Evolutionary conservation across 1,139 yeast species (phyloP).

Genomic region (Geotrichum phurueaensis): DNA sequence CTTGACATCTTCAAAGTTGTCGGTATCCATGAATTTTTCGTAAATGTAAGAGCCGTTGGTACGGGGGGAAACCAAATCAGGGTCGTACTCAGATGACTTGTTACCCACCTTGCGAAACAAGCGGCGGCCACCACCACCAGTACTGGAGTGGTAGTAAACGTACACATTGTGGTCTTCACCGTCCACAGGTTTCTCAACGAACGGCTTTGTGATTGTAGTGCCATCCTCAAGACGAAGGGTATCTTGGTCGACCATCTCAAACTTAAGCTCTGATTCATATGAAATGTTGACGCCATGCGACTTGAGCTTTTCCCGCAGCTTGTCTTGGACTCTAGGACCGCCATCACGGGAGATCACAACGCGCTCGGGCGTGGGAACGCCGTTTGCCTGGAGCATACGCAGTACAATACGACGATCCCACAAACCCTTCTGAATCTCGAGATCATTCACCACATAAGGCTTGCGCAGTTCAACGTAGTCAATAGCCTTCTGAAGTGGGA

Average conservation of each 20-base stretch:
- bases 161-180: constrained; percentile 98
- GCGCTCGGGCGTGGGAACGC: constrained; percentile 84
- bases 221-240: constrained; percentile 72
- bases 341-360: constrained; percentile 92
- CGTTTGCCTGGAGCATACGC: constrained; percentile 69
- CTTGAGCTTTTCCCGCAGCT: constrained; percentile 50
- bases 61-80: constrained; percentile 65
- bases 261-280: constrained; percentile 55
- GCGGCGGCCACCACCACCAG: constrained; percentile 97
- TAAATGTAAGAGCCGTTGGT: constrained; percentile 88
- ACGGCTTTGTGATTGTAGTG: constrained; percentile 69
- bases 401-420: constrained; percentile 96
- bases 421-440: constrained; percentile 81
- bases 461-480: constrained; percentile 81
- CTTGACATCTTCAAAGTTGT: constrained; percentile 95
- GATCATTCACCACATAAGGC: constrained; percentile 84
- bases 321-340: constrained; percentile 79
- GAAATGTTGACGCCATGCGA: constrained; percentile 52
- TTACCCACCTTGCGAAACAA: constrained; percentile 94
- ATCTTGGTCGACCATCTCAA: constrained; percentile 81
- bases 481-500: constrained; percentile 94
- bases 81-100: constrained; percentile 94
- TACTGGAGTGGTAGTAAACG: constrained; percentile 78
- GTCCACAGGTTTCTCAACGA: constrained; percentile 97
- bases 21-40: constrained; percentile 96